Conservation (phyloP, 2,329 filamentous ascomycete genomes). For the Septoria linicola region DNA sequence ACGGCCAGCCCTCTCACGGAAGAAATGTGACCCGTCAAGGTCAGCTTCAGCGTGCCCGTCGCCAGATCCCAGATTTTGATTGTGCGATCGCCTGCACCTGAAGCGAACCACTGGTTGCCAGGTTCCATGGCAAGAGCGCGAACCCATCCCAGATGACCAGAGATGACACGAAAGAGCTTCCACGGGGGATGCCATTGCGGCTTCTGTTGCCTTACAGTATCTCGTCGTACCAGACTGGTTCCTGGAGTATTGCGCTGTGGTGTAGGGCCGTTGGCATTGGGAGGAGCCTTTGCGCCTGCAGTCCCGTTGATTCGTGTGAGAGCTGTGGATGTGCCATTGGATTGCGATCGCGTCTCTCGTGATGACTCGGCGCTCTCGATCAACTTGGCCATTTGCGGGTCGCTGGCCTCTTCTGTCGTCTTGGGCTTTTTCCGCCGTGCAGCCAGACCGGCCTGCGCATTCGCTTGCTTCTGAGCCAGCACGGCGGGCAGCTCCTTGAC, state of each 20-base stretch:
- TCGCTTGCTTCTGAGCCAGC: slow-evolving; percentile 76
- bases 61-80: slow-evolving; percentile 99
- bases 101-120: slow-evolving; percentile 96
- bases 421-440: slow-evolving; percentile 64
- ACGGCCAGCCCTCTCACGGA: slow-evolving; percentile 90
- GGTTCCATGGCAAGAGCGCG: slow-evolving; percentile 86
- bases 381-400: slow-evolving; percentile 62
- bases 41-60: slow-evolving; percentile 77
- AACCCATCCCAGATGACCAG: slow-evolving; percentile 95
- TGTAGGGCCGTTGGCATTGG: slow-evolving; percentile 58
- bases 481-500: slow-evolving; percentile 74
- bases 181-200: slow-evolving; percentile 97
- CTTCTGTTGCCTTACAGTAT: slow-evolving; percentile 65
- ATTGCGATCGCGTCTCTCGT: slow-evolving; percentile 45
- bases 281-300: slow-evolving; percentile 44
- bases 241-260: slow-evolving; percentile 52
- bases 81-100: slow-evolving; percentile 88
- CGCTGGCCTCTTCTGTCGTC: slow-evolving; percentile 52
- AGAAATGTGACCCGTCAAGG: slow-evolving; percentile 90
- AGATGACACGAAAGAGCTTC: slow-evolving; percentile 98
- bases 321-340: slow-evolving; percentile 55
- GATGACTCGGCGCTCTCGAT: slow-evolving; percentile 62
- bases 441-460: slow-evolving; percentile 55
- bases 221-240: slow-evolving; percentile 61
- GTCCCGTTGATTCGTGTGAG: slow-evolving; percentile 53